A percentile compares a stretch with the other conserved stretches of the same genome.
Conservation (phyloP, 2,329 filamentous ascomycete species). For the Bertia moriformis region DNA sequence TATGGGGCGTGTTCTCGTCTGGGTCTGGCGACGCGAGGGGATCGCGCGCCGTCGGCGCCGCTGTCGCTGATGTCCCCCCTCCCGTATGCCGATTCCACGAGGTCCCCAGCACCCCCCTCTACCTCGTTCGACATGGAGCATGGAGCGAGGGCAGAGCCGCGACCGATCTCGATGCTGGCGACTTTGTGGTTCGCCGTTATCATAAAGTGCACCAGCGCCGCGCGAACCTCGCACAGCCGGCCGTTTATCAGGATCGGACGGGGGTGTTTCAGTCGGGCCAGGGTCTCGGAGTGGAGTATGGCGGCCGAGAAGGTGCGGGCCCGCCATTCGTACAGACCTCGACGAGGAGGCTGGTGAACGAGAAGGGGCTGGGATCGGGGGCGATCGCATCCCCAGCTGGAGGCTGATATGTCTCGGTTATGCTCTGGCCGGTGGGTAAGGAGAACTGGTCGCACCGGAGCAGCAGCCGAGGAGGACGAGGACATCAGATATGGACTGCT, state of each 20-base stretch:
- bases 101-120: constrained; percentile 14
- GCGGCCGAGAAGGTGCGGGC: constrained; percentile 38
- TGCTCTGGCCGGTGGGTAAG: constrained; percentile 40
- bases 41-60: neutral
- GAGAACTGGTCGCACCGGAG: constrained; percentile 42
- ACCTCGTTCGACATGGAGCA: constrained; percentile 18
- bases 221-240: constrained; percentile 39
- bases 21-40: constrained; percentile 29
- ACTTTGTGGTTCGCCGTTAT: constrained; percentile 46
- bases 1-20: constrained; percentile 39
- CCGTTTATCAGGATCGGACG: constrained; percentile 41
- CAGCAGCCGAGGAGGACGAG: constrained; percentile 45
- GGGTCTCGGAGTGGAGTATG: constrained; percentile 44
- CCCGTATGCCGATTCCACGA: constrained; percentile 8
- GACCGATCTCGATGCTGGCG: constrained; percentile 39
- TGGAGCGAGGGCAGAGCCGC: constrained; percentile 15
- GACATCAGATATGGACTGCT: constrained; percentile 40
- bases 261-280: constrained; percentile 45
- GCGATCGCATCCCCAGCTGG: constrained; percentile 47
- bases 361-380: constrained; percentile 41
- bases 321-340: constrained; percentile 44
- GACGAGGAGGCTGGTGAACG: constrained; percentile 42
- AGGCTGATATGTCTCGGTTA: constrained; percentile 49
- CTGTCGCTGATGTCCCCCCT: too few relatives aligned
- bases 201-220: constrained; percentile 47